Percentiles rank a stretch among this genome's conserved stretches.
These are phyloP conservation scores for Neurospora sp. DNA, from an alignment of 495 filamentous ascomycete species.

Conservation along the genomic window DNA sequence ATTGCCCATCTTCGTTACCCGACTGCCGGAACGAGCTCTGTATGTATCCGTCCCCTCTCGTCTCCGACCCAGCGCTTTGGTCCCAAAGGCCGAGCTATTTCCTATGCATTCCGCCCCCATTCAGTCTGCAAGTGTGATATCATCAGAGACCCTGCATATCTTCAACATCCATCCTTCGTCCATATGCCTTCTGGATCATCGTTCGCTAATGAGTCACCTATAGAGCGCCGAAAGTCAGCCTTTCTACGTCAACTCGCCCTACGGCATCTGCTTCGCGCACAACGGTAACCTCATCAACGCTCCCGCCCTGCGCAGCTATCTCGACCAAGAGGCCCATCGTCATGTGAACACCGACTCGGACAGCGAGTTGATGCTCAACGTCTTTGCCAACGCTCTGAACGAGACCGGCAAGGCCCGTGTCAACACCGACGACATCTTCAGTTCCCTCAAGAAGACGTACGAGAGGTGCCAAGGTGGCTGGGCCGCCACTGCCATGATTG, in stretches of 20 bases:
- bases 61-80: not conserved
- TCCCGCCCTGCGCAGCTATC: conserved; percentile 60
- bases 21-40: conserved; percentile 75
- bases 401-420: conserved; percentile 95
- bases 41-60: conserved; percentile 6
- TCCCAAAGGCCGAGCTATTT: not conserved
- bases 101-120: not conserved
- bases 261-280: conserved; percentile 51
- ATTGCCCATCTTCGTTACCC: conserved; percentile 85
- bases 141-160: not conserved
- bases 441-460: conserved; percentile 64
- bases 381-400: conserved; percentile 88
- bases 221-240: conserved; percentile 68
- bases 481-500: conserved; percentile 73
- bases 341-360: conserved; percentile 97
- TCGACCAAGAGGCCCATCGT: conserved; percentile 82
- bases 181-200: not conserved
- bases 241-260: conserved; percentile 90
- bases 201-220: not conserved
- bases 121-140: not conserved
- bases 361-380: conserved; percentile 89
- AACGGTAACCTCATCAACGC: conserved; percentile 97
- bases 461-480: conserved; percentile 71
- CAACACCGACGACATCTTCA: conserved; percentile 84
- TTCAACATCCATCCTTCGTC: not conserved